Evolutionary conservation across 148 eudicot genomes (phyloP), one percentile per base, ranked within the genome.

Genomic region (Rhododendron henanense): DNA sequence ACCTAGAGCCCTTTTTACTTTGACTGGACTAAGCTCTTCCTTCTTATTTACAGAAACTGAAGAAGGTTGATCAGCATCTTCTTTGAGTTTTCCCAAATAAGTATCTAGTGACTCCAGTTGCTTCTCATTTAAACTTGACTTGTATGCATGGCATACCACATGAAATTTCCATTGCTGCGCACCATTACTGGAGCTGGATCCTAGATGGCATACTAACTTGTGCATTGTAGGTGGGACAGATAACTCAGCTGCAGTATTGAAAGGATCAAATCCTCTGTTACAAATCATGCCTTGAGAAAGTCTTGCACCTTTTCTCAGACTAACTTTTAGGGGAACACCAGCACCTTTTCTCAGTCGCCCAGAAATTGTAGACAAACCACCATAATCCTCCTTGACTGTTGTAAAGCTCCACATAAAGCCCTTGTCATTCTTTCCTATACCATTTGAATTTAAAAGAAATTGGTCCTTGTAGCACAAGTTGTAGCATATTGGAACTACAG

Each of bases 41-140:
- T 10, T 84, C 51, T 89, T 85, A 18, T 84, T 85, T 10, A 10
- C 86, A 81, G 67, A 53, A 81, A 65, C 85, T 45, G 86, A 81
- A 48, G 91, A 79, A 39, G 78, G 86, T 65, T 86, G 84, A 51
- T 85, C 85, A 80, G 85, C 82, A 83, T 87, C 86, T 4, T 61
- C 85, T 16, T 86, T 84, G 9, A 91, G 90, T 87, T 93, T 93
- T 41, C 85, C 85, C 39, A 93, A 88, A 81, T 90, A 95, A 47
- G 90, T 83, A 75, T 92, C 92, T 63, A 91, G 81, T 16, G 92
- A 89, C 55, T 87, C 82, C 47, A 89, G 84, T 87, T 94, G 97
- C 69, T 92, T 87, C 86, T 87, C 86, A 67, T 59, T 63, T 50
- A 87, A 89, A 88, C 84, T 84, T 19, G 90, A 83, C 83, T 90